phyloP scores from a whole-genome alignment of 768 basidiomycete species.

The Multifurca ochricompacta region DNA sequence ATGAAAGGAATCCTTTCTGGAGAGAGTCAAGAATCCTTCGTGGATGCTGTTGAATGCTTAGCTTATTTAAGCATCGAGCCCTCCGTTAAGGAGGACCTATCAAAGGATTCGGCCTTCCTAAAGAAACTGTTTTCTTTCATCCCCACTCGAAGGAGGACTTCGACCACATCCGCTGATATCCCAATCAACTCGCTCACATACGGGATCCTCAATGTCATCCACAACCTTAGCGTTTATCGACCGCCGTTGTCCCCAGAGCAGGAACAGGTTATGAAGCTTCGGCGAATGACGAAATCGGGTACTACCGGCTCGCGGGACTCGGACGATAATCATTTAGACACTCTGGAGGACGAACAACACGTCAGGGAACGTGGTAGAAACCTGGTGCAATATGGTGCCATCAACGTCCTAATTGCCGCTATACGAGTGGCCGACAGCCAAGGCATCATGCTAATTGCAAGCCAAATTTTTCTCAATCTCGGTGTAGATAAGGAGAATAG shows the following conservation, averaged over 20 bases:
- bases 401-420: conserved; percentile 53
- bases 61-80: conserved; percentile 66
- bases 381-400: conserved; percentile 53
- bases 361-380: conserved; percentile 55
- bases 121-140: conserved; percentile 33
- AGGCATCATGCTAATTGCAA: conserved; percentile 50
- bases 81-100: conserved; percentile 50
- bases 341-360: conserved; percentile 55
- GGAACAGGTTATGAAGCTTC: conserved; percentile 71
- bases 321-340: conserved; percentile 16
- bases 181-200: conserved; percentile 55
- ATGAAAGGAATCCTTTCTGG: conserved; percentile 28
- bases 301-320: conserved; percentile 9
- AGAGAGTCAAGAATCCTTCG: conserved; percentile 29
- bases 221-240: conserved; percentile 65
- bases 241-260: conserved; percentile 74
- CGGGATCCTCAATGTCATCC: conserved; percentile 67
- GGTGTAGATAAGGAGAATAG: conserved; percentile 73
- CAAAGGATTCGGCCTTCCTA: conserved; percentile 44
- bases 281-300: conserved; percentile 53
- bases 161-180: conserved; percentile 21
- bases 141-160: conserved; percentile 18
- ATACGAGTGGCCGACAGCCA: conserved; percentile 53
- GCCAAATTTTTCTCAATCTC: conserved; percentile 59
- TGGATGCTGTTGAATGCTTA: conserved; percentile 73